A percentile compares a stretch with the other conserved stretches of the same genome.
Evolutionary conservation across 148 eudicot species (phyloP).

Genomic region (Beta vulgaris): DNA sequence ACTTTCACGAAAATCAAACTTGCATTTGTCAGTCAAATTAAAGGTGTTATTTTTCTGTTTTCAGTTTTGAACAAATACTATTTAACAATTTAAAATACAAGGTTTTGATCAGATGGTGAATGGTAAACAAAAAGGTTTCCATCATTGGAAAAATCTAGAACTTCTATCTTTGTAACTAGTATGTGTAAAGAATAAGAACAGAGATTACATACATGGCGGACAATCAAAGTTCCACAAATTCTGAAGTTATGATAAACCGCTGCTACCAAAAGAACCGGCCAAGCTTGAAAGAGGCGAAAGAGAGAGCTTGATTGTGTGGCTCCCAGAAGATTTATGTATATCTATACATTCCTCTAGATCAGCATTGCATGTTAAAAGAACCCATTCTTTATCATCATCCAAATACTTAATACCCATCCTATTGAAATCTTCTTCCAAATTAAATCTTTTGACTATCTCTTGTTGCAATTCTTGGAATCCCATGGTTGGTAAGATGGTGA

Average conservation of each 20-base stretch:
- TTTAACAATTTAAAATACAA: conserved; percentile 12
- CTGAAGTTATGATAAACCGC: conserved; percentile 33
- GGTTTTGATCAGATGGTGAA: conserved; percentile 17
- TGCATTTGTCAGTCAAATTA: too few species aligned
- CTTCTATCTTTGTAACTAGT: conserved; percentile 13
- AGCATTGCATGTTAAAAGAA: conserved; percentile 80
- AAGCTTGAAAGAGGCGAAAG: conserved; percentile 32
- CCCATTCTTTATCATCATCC: conserved; percentile 89
- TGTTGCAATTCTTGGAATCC: conserved; percentile 48
- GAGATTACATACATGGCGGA: conserved; percentile 26
- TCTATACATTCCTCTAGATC: conserved; percentile 77
- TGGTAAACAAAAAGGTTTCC: neutral
- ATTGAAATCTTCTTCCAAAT: conserved; percentile 38
- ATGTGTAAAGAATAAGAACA: conserved; percentile 25
- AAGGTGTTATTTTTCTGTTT: conserved; percentile 20
- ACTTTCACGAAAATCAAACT: too few species aligned
- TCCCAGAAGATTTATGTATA: conserved; percentile 51
- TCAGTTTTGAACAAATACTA: conserved; percentile 19
- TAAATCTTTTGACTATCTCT: conserved; percentile 59
- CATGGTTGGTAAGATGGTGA: conserved; percentile 53
- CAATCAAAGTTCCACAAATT: conserved; percentile 19
- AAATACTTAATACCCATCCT: conserved; percentile 58
- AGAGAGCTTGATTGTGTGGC: conserved; percentile 54
- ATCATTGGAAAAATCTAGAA: neutral
- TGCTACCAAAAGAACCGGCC: conserved; percentile 50